Evolutionary conservation across 1,139 yeast species (phyloP).

Genomic region (Blastobotrys proliferans): DNA sequence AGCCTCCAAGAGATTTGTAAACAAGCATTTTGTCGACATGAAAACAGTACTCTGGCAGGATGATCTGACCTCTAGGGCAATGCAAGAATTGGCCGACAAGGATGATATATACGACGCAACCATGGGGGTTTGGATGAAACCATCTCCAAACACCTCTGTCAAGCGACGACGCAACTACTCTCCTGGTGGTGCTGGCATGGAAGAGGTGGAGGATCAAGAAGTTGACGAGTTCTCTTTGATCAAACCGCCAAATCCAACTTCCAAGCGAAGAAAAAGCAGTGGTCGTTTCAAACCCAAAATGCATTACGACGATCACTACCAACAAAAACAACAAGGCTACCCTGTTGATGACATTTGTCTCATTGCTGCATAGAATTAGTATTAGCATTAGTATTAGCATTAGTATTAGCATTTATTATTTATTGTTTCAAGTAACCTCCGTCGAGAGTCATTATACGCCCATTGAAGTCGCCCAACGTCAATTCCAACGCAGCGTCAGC

Average conservation of each 20-base stretch:
- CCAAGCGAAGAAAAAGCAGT: not conserved
- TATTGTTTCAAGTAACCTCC: constrained; percentile 6
- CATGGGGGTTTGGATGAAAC: constrained; percentile 11
- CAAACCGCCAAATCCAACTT: not conserved
- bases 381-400: not conserved
- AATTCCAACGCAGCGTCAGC: constrained; percentile 37
- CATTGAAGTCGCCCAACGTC: constrained; percentile 15
- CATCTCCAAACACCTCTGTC: not conserved
- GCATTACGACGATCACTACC: not conserved
- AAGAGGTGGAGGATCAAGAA: not conserved
- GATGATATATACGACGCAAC: constrained; percentile 6
- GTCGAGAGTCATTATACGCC: constrained; percentile 3
- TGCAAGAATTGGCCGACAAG: constrained; percentile 5
- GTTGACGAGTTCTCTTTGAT: constrained; percentile 3
- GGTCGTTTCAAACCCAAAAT: not conserved
- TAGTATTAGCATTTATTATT: not conserved
- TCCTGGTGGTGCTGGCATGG: not conserved
- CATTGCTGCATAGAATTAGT: not conserved
- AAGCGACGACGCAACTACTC: not conserved
- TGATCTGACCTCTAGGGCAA: constrained; percentile 4
- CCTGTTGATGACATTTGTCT: constrained; percentile 13
- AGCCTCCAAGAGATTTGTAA: constrained; percentile 10
- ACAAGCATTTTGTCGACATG: constrained; percentile 1
- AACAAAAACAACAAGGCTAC: not conserved
- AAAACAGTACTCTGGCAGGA: constrained; percentile 16